Evolutionary conservation across 495 filamentous ascomycete species (phyloP), one percentile per base, ranked within the genome.

Genomic region (Xylaria sp.): DNA sequence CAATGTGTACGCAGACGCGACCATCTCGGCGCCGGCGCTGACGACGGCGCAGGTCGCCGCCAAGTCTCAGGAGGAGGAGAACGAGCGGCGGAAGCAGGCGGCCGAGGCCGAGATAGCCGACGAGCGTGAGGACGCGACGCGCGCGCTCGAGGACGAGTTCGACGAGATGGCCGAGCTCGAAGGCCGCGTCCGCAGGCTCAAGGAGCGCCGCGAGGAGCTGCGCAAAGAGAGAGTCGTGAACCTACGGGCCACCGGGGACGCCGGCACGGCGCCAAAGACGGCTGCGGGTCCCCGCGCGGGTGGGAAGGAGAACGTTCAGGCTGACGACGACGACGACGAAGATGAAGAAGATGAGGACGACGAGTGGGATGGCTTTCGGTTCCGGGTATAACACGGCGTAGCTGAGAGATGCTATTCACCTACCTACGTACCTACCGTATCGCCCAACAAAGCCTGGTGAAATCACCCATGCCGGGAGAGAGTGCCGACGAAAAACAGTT

Each of bases 91-190:
- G 43, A 90, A 92, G 62, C 89, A 85, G 0, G 88, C 91, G 57
- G 77, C 87, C n/a, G 94, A 87, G 48, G 73, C 76, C 17, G 72
- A 84, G 72, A 71, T 84, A 4, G 83, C 93, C 70, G 93, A 90
- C 21, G 93, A 97, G 82, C 90, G 90, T 29, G 94, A 97, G 75
- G 94, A 97, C 75, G 94, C 95, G 5, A 90, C 89, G 26, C 87
- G 92, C 59, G 88, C 90, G 67, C 79, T 98, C 68, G 90, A 95
- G 78, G 90, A 92, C 69, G 96, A 99, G 79, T 93, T 98, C 78
- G 96, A 97, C 64, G 91, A 96, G 77, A 98, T 98, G 95, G 93
- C 96, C 77, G 89, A 89, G 66, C 86, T 97, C 57, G 96, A 98
- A 80, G 89, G 90, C 73, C 87, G 95, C 48, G 92, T 97, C 9